Base-by-base conservation (phyloP, 2,329 filamentous ascomycete species). In the Metarhizium rileyi region DNA sequence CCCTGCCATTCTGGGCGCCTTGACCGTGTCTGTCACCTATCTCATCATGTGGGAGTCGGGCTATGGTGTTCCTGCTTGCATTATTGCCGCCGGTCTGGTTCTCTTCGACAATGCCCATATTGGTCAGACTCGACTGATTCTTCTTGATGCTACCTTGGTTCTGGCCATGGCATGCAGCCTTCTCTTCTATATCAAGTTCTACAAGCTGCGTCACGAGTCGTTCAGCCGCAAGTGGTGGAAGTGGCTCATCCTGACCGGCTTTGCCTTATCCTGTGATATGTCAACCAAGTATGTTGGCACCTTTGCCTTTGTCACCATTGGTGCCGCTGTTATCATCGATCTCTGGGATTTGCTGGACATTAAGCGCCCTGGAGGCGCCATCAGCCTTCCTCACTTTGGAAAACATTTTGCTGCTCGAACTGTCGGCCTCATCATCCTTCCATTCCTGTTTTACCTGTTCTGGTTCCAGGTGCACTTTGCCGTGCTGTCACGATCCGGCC, bases 401-500 rank as follows among this genome's bases (percentile, higher is more conserved):
- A 91, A 94, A 72, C 93, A 98, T 70, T 94, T 98, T 65, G 79
- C 74, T 36, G 93, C 93, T 54, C 87, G 93, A 47, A 80, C 84
- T n/a, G 74, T 94, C 55, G 90, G 87, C 14, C 75, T 98, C 50
- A 88, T 97, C 59, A 66, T 95, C 57, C 80, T 97, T 57, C 93
- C 93, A 14, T 96, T 98, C 76, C 76, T 97, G 62, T 94, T 98
- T 70, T 98, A 98, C 70, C 80, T 98, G 44, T 97, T 98, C 77
- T 98, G 93, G 93, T 98, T 98, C 83, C 93, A 98, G 76, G 90
- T 98, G 27, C 93, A 98, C 72, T 98, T 98, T 67, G 78, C 88
- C 42, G 88, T 98, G 60, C 77, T 98, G 54, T 85, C 73, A 57
- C 80, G 84, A 52, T 97, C 93, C 47, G 93, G 93, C 33, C 91